A percentile compares a stretch with the other conserved stretches of the same genome.
These are phyloP conservation scores for Rhodotorula sp. DNA, from an alignment of 1,284 basidiomycete genomes.

Conservation along the genomic window DNA sequence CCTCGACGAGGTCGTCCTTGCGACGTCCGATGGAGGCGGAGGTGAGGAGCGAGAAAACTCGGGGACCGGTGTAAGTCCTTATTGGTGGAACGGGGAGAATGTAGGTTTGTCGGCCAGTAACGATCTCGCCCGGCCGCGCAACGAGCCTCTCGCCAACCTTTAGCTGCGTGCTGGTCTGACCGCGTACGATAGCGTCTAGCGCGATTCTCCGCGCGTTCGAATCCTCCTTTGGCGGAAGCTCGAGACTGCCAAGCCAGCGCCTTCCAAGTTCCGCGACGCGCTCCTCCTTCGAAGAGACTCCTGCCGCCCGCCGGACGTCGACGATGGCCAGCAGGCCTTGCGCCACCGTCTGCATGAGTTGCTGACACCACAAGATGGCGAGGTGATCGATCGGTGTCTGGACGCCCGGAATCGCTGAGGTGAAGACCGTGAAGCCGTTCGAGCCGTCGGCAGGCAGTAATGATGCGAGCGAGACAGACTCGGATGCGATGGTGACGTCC, in stretches of 20 bases:
- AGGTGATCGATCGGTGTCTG: constrained; percentile 96
- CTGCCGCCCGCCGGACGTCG: constrained; percentile 28
- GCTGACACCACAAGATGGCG: constrained; percentile 98
- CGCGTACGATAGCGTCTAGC: constrained; percentile 17
- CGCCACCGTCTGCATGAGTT: constrained; percentile 85
- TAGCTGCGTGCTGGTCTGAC: neutral
- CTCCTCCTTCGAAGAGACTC: constrained; percentile 15
- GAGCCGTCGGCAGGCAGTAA: constrained; percentile 32
- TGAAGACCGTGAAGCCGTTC: constrained; percentile 66
- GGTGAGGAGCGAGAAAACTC: constrained; percentile 31
- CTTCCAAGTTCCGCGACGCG: constrained; percentile 17
- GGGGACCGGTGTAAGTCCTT: constrained; percentile 13
- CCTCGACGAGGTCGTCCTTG: constrained; percentile 15
- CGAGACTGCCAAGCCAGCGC: constrained; percentile 25
- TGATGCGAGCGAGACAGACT: constrained; percentile 71
- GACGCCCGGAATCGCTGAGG: constrained; percentile 78
- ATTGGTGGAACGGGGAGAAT: constrained; percentile 21
- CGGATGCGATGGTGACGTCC: constrained; percentile 89
- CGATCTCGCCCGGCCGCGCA: neutral
- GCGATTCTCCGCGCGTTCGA: neutral
- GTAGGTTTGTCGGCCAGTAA: neutral
- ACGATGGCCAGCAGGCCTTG: constrained; percentile 70
- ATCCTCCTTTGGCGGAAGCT: neutral
- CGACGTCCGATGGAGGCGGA: constrained; percentile 20
- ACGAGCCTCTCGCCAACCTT: constrained; percentile 26